Evolutionary conservation across 768 basidiomycete species (phyloP).

Genomic region (Amanita inopinata): DNA sequence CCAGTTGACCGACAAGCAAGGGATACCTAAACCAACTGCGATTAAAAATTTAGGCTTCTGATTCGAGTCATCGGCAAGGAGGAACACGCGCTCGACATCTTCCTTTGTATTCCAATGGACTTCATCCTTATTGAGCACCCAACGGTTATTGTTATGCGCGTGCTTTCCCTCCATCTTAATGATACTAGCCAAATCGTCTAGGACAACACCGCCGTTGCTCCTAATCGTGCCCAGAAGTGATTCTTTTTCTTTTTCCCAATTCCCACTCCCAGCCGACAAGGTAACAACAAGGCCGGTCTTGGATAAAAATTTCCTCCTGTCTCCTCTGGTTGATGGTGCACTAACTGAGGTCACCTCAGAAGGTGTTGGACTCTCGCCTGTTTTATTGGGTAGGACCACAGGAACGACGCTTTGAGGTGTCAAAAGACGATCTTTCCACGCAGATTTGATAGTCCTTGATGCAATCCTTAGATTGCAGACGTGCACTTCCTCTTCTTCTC

Average conservation of each 20-base stretch:
- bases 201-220: constrained; percentile 41
- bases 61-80: constrained; percentile 55
- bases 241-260: constrained; percentile 33
- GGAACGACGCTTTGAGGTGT: constrained; percentile 32
- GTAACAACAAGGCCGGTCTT: constrained; percentile 56
- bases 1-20: constrained; percentile 61
- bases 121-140: constrained; percentile 41
- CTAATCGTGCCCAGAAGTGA: constrained; percentile 33
- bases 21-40: constrained; percentile 80
- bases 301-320: constrained; percentile 27
- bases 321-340: constrained; percentile 21
- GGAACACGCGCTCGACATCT: constrained; percentile 47
- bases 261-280: constrained; percentile 26
- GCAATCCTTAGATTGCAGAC: constrained; percentile 39
- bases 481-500: constrained; percentile 24
- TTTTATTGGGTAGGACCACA: constrained; percentile 24
- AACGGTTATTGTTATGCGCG: constrained; percentile 33
- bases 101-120: constrained; percentile 32
- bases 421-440: constrained; percentile 49
- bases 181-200: constrained; percentile 54
- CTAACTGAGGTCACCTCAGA: constrained; percentile 35
- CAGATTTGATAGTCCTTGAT: constrained; percentile 34
- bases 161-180: constrained; percentile 47
- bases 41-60: constrained; percentile 75
- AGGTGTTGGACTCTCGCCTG: constrained; percentile 34